Evolutionary conservation across 2,329 filamentous ascomycete genomes (phyloP), one percentile per base, ranked within the genome.

Genomic region (Hypoxylon sp.): DNA sequence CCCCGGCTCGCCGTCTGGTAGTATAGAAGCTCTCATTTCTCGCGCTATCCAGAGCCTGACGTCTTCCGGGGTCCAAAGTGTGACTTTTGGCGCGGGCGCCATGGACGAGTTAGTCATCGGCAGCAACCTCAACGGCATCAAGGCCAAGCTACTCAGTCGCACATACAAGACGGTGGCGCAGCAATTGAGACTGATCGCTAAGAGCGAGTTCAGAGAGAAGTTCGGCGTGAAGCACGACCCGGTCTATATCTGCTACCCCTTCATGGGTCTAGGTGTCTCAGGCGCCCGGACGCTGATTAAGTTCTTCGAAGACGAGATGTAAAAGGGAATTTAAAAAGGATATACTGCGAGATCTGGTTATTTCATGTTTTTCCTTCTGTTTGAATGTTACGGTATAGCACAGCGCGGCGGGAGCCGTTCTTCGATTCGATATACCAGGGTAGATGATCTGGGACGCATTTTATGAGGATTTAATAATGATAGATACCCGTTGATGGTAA

Each of bases 121-220:
- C 1, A 90, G 94, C 76, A 93, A 97, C 77, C 85, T 98, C 71
- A 89, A 91, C 77, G 93, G 93, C 44, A 84, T 94, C 55, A 90
- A 93, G 72, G 91, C 94, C 67, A 93, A 91, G 83, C 91, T 97
- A 78, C 83, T 98, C 63, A 90, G 90, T 75, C 91, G 91, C 75
- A 94, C 93, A 0, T 98, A 98, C 82, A 89, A 92, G 73, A 89
- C 92, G 3, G 76, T 78, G 24, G 74, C 75, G 13, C 70, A 76
- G 54, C 73, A 75, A 50, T 64, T 78, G 3, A 73, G 54, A 24
- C 66, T 79, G 83, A 82, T 97, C 52, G 91, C 93, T 46, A 92
- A 92, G 75, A 93, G 94, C 59, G 94, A 94, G 79, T 98, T 98
- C 83, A 86, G 94, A 67, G 91, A 93, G 83, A 98, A 98, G 86